Evolutionary conservation across 176 grass and related monocot species (phyloP).

Genomic region (Carex scoparia): DNA sequence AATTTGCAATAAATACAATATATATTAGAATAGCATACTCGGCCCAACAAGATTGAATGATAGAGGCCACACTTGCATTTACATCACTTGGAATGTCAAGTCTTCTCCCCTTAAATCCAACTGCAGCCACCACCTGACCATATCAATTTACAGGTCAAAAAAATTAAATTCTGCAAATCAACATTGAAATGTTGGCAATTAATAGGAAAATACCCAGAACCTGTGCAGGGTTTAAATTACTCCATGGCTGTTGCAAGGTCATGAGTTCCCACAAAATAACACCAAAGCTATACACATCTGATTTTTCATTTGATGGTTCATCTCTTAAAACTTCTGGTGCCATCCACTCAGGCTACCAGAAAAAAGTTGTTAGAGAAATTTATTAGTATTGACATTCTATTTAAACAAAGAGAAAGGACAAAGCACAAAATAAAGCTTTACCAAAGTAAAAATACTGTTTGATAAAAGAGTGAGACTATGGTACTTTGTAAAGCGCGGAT

Average conservation of each 20-base stretch:
- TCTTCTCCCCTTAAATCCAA: slow-evolving; percentile 64
- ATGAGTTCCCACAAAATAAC: slow-evolving; percentile 92
- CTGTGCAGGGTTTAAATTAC: slow-evolving; percentile 64
- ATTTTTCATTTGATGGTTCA: slow-evolving; percentile 84
- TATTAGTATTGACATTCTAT: not conserved
- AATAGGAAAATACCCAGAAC: slow-evolving; percentile 21
- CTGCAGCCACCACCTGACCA: slow-evolving; percentile 68
- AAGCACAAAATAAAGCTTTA: not conserved
- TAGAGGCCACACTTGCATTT: slow-evolving; percentile 44
- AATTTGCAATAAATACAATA: not conserved
- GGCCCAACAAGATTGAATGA: slow-evolving; percentile 78
- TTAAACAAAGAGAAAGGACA: not conserved
- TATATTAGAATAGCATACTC: slow-evolving; percentile 38
- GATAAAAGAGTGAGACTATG: not conserved
- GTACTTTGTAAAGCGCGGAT: too few relatives aligned
- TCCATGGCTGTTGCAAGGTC: slow-evolving; percentile 85
- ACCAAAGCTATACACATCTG: slow-evolving; percentile 77
- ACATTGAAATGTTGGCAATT: slow-evolving; percentile 12
- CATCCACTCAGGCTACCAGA: slow-evolving; percentile 78
- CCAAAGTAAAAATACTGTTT: not conserved
- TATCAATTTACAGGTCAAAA: slow-evolving; percentile 5
- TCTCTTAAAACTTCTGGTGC: slow-evolving; percentile 77
- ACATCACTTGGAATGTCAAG: slow-evolving; percentile 58
- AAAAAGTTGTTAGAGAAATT: slow-evolving; percentile 7
- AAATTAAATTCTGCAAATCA: not conserved